Conservation (phyloP, 768 basidiomycete genomes). For the Gautieria morchelliformis region DNA sequence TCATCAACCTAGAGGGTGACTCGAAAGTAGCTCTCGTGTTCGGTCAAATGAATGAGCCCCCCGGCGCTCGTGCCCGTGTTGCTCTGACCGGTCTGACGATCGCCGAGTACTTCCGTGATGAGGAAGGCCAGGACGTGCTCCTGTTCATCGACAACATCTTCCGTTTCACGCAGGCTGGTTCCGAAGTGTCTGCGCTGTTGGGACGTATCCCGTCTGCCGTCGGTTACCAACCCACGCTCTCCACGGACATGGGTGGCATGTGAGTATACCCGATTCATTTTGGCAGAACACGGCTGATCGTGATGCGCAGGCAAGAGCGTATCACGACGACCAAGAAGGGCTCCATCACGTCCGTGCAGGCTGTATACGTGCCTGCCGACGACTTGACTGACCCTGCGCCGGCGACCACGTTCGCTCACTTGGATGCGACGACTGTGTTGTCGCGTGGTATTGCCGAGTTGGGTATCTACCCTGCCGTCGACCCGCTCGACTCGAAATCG, state of each 20-base stretch:
- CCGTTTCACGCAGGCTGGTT: constrained; percentile 99
- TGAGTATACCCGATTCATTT: neutral
- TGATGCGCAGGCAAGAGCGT: constrained; percentile 81
- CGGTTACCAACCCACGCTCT: constrained; percentile 99
- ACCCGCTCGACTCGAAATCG: constrained; percentile 98
- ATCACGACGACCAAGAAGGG: constrained; percentile 99
- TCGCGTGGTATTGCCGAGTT: constrained; percentile 98
- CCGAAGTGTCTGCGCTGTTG: constrained; percentile 97
- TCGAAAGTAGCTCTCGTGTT: constrained; percentile 99
- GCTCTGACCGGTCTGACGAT: constrained; percentile 98
- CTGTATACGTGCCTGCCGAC: constrained; percentile 99
- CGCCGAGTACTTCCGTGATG: constrained; percentile 99
- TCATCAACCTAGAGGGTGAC: constrained; percentile 99
- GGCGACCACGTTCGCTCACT: constrained; percentile 98
- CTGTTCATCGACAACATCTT: constrained; percentile 99
- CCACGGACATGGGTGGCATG: constrained; percentile 99
- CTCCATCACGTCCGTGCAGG: constrained; percentile 99
- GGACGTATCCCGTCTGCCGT: constrained; percentile 99
- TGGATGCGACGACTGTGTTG: constrained; percentile 99
- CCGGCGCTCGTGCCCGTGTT: constrained; percentile 99
- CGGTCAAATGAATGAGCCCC: constrained; percentile 99
- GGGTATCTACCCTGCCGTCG: constrained; percentile 99
- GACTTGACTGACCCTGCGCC: constrained; percentile 99
- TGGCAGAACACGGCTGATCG: neutral
- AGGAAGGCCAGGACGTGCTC: constrained; percentile 99